These are phyloP conservation scores for Symbiodinium natans DNA, from an alignment of 73 alveolate species.

Conservation along the genomic window DNA sequence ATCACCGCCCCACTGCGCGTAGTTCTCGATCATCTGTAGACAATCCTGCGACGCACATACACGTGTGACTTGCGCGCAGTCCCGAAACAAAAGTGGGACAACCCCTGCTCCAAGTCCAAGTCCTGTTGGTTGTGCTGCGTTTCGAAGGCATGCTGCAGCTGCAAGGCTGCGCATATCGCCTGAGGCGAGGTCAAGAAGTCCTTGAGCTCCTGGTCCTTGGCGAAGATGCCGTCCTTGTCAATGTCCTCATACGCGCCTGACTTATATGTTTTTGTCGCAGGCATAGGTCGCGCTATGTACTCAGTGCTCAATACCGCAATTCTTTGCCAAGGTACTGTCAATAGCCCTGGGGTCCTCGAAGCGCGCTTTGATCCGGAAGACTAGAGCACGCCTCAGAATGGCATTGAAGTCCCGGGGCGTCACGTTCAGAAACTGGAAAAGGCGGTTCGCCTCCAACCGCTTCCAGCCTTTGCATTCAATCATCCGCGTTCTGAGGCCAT, in stretches of 20 bases:
- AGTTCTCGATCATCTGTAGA: background rate
- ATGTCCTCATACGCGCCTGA: background rate
- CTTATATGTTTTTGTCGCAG: too few relatives aligned
- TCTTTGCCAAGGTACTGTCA: background rate
- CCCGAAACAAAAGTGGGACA: too few relatives aligned
- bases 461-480: constrained; percentile 37
- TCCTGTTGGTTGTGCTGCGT: background rate
- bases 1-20: background rate
- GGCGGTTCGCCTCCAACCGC: constrained; percentile 39
- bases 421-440: constrained; percentile 29
- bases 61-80: too few relatives aligned
- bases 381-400: constrained; percentile 29
- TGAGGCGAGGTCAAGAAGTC: background rate
- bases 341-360: constrained; percentile 17
- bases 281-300: too few relatives aligned
- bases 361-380: constrained; percentile 16
- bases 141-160: background rate
- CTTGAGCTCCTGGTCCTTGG: background rate
- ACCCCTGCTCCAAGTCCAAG: too few relatives aligned
- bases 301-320: too few relatives aligned
- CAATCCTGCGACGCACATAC: background rate
- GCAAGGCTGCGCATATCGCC: background rate
- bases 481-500: constrained; percentile 59
- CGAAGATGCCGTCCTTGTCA: background rate
- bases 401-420: constrained; percentile 37